Evolutionary conservation across 1,284 basidiomycete species (phyloP).

Genomic region (Apiotrichum veenhuisii): DNA sequence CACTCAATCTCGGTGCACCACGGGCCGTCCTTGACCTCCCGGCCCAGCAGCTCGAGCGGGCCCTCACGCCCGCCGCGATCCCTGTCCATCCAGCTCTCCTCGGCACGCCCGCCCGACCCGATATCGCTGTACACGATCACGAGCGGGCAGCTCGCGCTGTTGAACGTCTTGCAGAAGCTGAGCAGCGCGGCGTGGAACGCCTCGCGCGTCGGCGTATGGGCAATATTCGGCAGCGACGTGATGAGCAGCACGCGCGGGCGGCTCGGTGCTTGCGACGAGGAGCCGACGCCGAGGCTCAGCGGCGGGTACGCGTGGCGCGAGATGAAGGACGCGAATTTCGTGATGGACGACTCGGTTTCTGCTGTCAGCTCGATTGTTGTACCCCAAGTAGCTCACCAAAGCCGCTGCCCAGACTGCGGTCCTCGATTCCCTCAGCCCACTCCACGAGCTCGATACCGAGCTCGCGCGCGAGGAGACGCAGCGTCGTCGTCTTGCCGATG

Average conservation of each 20-base stretch:
- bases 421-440: slow-evolving; percentile 60
- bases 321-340: slow-evolving; percentile 75
- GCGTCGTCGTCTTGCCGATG: slow-evolving; percentile 80
- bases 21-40: slow-evolving; percentile 64
- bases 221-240: slow-evolving; percentile 87
- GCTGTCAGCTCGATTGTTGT: slow-evolving; percentile 8
- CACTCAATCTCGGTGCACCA: slow-evolving; percentile 70
- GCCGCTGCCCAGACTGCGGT: slow-evolving; percentile 39
- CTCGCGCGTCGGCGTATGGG: slow-evolving; percentile 66
- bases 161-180: slow-evolving; percentile 54
- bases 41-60: slow-evolving; percentile 49
- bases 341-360: slow-evolving; percentile 62
- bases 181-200: slow-evolving; percentile 72
- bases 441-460: slow-evolving; percentile 78
- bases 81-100: slow-evolving; percentile 52
- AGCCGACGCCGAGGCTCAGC: slow-evolving; percentile 55
- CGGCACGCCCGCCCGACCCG: slow-evolving; percentile 64
- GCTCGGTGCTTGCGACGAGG: slow-evolving; percentile 23
- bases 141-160: slow-evolving; percentile 59
- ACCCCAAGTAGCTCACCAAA: slow-evolving; percentile 22
- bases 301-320: slow-evolving; percentile 64
- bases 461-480: slow-evolving; percentile 70
- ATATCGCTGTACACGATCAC: slow-evolving; percentile 81
- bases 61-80: slow-evolving; percentile 54
- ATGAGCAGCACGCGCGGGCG: slow-evolving; percentile 64